Percentiles rank a stretch among this genome's conserved stretches.
phyloP scores from a whole-genome alignment of 805 yeast species.

The Jamesozyma jinghongensis region DNA sequence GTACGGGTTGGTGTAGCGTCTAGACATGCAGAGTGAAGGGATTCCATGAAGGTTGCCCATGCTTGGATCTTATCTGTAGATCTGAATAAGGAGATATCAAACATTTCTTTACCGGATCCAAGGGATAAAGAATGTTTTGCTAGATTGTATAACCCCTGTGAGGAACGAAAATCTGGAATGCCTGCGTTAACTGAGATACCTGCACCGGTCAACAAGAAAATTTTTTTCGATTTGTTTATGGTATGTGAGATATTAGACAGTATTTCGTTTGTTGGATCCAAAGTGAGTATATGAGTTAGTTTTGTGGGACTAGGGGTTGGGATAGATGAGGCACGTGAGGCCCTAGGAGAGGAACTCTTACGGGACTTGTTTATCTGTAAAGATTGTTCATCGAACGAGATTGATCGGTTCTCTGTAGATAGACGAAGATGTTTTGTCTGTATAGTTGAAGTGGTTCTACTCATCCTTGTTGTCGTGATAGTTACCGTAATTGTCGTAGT shows the following conservation, averaged over 20 bases:
- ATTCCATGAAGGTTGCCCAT: slow-evolving; percentile 88
- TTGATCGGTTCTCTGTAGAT: slow-evolving; percentile 6
- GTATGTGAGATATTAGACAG: slow-evolving; percentile 22
- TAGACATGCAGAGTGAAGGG: slow-evolving; percentile 53
- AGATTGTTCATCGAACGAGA: slow-evolving; percentile 10
- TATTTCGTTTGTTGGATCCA: slow-evolving; percentile 10
- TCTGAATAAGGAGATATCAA: slow-evolving; percentile 76
- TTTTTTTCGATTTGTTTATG: slow-evolving; percentile 32
- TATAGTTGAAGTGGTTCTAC: no score
- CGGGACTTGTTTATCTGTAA: slow-evolving; percentile 7
- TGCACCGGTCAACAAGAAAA: slow-evolving; percentile 83
- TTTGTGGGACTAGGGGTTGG: no score
- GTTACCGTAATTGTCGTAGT: background rate
- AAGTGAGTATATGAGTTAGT: slow-evolving; percentile 9
- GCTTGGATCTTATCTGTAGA: slow-evolving; percentile 53
- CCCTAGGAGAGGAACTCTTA: slow-evolving; percentile 1
- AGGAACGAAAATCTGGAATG: slow-evolving; percentile 87
- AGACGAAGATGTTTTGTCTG: no score
- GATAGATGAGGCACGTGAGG: slow-evolving; percentile 1
- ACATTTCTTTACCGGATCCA: slow-evolving; percentile 81
- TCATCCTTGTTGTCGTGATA: background rate
- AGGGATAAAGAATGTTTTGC: slow-evolving; percentile 58
- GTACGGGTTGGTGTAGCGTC: slow-evolving; percentile 75
- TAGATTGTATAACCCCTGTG: slow-evolving; percentile 71
- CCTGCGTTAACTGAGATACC: slow-evolving; percentile 97